phyloP scores from a whole-genome alignment of 148 eudicot genomes.

The Chenopodium quinoa region DNA sequence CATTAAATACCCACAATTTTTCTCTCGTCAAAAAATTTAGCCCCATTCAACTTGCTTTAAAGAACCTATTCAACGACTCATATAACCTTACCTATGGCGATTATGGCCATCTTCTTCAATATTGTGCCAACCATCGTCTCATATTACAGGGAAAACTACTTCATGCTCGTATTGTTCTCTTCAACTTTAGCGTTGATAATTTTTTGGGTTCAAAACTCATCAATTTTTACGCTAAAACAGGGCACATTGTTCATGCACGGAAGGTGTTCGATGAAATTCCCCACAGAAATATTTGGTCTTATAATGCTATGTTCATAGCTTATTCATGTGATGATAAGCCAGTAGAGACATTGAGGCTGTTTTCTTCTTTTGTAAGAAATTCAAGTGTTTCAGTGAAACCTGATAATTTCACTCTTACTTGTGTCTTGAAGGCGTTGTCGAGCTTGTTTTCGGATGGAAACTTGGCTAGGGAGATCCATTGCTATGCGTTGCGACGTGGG shows the following conservation, averaged over 20 bases:
- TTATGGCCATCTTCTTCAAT: slow-evolving; percentile 52
- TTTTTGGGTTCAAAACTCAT: slow-evolving; percentile 64
- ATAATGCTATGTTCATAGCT: slow-evolving; percentile 55
- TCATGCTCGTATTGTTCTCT: slow-evolving; percentile 48
- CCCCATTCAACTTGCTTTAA: slow-evolving; percentile 20
- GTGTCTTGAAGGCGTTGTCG: slow-evolving; percentile 52
- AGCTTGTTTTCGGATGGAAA: slow-evolving; percentile 31
- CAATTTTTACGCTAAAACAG: slow-evolving; percentile 42
- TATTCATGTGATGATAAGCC: slow-evolving; percentile 31
- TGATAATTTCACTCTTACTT: slow-evolving; percentile 48
- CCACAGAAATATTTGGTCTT: slow-evolving; percentile 45
- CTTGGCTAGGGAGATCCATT: slow-evolving; percentile 44
- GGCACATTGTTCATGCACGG: slow-evolving; percentile 35
- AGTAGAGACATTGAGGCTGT: slow-evolving; percentile 36
- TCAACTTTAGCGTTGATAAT: slow-evolving; percentile 38
- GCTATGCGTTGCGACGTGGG: slow-evolving; percentile 42
- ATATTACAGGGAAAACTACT: slow-evolving; percentile 49
- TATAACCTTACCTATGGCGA: slow-evolving; percentile 35
- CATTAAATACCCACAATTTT: slow-evolving; percentile 8
- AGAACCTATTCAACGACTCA: slow-evolving; percentile 17
- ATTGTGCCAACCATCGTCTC: slow-evolving; percentile 49
- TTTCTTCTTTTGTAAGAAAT: slow-evolving; percentile 24
- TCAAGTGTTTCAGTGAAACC: slow-evolving; percentile 26
- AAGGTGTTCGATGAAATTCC: slow-evolving; percentile 66
- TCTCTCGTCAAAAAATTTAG: background rate